Base-by-base conservation (phyloP, 108 stramenopile genomes). In the Cyclotella baltica region DNA sequence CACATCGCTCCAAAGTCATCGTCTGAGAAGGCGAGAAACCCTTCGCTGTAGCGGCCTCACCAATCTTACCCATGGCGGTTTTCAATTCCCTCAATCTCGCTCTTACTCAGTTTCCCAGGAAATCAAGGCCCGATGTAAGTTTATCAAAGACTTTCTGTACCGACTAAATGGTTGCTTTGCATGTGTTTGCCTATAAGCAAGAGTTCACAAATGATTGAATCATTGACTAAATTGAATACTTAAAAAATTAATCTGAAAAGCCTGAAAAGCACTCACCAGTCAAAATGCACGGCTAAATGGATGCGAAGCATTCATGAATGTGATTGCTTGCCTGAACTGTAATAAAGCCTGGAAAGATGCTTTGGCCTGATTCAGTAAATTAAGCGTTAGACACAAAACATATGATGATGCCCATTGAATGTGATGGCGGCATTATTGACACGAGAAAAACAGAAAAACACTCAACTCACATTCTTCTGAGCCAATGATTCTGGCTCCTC, bases 271-370 rank as follows among this genome's bases (percentile, higher is more conserved):
- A n/a, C 73, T 77, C 27, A 74, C 77, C 25, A 37, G 59, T 11
- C 92, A 89, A 80, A 93, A 93, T 48, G 86, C 61, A 40, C 78
- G 75, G 20, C 88, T 84, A 59, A 93, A 88, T 33, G 88, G 86
- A 74, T 86, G 88, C 23, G 67, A 52, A 20, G 73, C 73, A 47
- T 93, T 88, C 87, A 95, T 87, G 73, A 77, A 86, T 9, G 83
- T 58, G 22, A 92, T 73, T 22, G 89, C 83, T 63, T 90, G 76
- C 11, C 85, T 81, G 48, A 93, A 91, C 53, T 86, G 55, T 0
- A 93, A 66, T 36, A 93, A 86, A 36, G 92, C 90, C 3, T 75
- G 63, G 5, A 92, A 84, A 20, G 83, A 74, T 28, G 85, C 78
- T 47, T 76, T 66, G 16, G 68, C 56, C 64, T 83, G n/a, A 33